Evolutionary conservation across 768 basidiomycete genomes (phyloP).

Genomic region (Lactarius quietus): DNA sequence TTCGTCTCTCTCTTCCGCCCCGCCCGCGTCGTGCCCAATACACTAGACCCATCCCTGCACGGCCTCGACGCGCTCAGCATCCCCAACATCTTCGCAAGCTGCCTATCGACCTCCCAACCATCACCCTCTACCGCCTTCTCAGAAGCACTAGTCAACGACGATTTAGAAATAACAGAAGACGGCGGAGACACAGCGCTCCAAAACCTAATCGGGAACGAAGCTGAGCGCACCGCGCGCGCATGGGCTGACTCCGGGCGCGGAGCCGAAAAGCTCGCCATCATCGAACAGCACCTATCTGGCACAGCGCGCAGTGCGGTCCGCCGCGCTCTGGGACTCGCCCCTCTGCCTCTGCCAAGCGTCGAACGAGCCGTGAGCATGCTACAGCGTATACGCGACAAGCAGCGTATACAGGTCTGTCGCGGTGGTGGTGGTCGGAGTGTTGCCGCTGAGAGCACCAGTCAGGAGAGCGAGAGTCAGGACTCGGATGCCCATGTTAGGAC

Average conservation of each 20-base stretch:
- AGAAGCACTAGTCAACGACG: slow-evolving; percentile 7
- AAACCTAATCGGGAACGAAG: slow-evolving; percentile 59
- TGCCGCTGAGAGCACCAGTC: slow-evolving; percentile 8
- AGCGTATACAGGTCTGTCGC: slow-evolving; percentile 17
- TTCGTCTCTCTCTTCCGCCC: slow-evolving; percentile 86
- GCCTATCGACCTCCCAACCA: slow-evolving; percentile 38
- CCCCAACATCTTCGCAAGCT: slow-evolving; percentile 60
- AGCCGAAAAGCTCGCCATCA: slow-evolving; percentile 41
- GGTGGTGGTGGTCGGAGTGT: too few relatives aligned
- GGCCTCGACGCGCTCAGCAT: slow-evolving; percentile 74
- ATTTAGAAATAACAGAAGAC: slow-evolving; percentile 11
- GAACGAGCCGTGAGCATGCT: slow-evolving; percentile 9
- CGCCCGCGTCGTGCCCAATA: slow-evolving; percentile 73
- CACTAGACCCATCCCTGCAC: slow-evolving; percentile 48
- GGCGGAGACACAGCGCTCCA: slow-evolving; percentile 52
- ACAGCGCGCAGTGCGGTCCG: slow-evolving; percentile 35
- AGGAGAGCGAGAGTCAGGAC: slow-evolving; percentile 20
- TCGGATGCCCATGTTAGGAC: slow-evolving; percentile 18
- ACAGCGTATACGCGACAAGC: slow-evolving; percentile 11
- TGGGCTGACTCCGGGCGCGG: slow-evolving; percentile 54
- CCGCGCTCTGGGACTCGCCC: neutral
- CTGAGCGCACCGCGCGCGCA: slow-evolving; percentile 42
- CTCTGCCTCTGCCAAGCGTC: neutral
- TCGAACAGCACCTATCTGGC: slow-evolving; percentile 44
- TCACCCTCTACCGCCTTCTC: neutral